Conservation (phyloP, 2,329 filamentous ascomycete species). For the Ophiognomonia clavigignenti-juglandacearum region DNA sequence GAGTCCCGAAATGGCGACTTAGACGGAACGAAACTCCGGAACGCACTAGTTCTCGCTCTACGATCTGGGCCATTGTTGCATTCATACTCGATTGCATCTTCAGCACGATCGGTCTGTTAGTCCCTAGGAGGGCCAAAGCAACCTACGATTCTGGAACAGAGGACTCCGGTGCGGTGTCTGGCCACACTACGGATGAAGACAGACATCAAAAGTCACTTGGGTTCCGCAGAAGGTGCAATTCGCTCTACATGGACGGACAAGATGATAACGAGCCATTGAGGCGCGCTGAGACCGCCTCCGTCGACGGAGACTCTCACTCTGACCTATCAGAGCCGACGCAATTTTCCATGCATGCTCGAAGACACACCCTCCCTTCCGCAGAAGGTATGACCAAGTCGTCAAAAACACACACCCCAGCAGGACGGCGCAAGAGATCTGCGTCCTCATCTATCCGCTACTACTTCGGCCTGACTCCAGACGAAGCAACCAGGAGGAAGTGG, state of each 20-base stretch:
- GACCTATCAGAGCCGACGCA: background rate
- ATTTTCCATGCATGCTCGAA: constrained; percentile 21
- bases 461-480: constrained; percentile 71
- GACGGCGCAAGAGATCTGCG: constrained; percentile 60
- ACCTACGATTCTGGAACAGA: constrained; percentile 29
- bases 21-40: constrained; percentile 45
- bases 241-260: background rate
- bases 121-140: constrained; percentile 21
- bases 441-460: constrained; percentile 66
- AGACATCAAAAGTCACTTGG: background rate
- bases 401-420: constrained; percentile 54
- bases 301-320: background rate
- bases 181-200: constrained; percentile 24
- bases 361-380: constrained; percentile 50
- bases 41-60: constrained; percentile 32
- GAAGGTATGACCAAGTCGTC: constrained; percentile 30
- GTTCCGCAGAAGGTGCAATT: constrained; percentile 1
- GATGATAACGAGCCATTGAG: background rate
- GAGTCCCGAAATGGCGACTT: constrained; percentile 90
- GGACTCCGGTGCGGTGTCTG: constrained; percentile 27
- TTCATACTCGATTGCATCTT: background rate
- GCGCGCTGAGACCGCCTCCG: constrained; percentile 3
- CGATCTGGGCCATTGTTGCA: constrained; percentile 18
- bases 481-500: constrained; percentile 77
- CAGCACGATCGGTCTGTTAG: constrained; percentile 25